A percentile compares a stretch with the other conserved stretches of the same genome.
Evolutionary conservation across 257 asterid species (phyloP).

Genomic region (Solanum virginianum): DNA sequence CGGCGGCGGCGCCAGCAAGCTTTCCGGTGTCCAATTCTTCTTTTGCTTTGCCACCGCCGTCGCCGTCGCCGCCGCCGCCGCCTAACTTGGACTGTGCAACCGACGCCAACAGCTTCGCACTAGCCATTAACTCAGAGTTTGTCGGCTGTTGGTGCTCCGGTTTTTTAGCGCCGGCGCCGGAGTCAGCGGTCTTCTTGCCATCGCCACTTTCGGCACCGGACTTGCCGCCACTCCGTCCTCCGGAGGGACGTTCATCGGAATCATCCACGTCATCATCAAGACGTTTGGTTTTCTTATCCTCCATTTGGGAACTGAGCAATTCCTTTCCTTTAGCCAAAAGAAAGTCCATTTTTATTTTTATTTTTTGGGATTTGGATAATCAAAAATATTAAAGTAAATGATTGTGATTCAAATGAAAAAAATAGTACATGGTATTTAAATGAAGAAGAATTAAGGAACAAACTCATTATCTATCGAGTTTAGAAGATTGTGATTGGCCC

Average conservation of each 20-base stretch:
- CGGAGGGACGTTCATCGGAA: not conserved
- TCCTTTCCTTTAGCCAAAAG: not conserved
- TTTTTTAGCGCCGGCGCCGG: not conserved
- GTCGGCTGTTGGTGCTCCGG: not conserved
- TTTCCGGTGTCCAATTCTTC: conserved; percentile 11
- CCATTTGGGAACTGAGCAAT: not conserved
- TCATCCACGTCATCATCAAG: not conserved
- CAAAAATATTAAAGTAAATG: not conserved
- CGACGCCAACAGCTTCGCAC: conserved; percentile 20
- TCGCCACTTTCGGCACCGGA: not conserved
- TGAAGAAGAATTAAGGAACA: too few relatives aligned
- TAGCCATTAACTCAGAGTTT: conserved; percentile 17
- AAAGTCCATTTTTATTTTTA: not conserved
- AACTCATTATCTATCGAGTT: too few relatives aligned
- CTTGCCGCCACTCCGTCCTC: not conserved
- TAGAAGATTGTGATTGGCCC: too few relatives aligned
- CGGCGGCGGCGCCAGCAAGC: conserved; percentile 27
- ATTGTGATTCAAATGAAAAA: not conserved
- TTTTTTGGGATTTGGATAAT: not conserved
- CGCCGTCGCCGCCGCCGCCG: not conserved
- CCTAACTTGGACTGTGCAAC: conserved; percentile 7
- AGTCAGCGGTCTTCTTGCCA: not conserved
- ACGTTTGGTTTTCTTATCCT: not conserved
- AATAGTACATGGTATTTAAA: too few relatives aligned
- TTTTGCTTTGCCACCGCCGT: not conserved